phyloP scores from a whole-genome alignment of 1,139 yeast genomes.

The Meyerozyma smithsonii region DNA sequence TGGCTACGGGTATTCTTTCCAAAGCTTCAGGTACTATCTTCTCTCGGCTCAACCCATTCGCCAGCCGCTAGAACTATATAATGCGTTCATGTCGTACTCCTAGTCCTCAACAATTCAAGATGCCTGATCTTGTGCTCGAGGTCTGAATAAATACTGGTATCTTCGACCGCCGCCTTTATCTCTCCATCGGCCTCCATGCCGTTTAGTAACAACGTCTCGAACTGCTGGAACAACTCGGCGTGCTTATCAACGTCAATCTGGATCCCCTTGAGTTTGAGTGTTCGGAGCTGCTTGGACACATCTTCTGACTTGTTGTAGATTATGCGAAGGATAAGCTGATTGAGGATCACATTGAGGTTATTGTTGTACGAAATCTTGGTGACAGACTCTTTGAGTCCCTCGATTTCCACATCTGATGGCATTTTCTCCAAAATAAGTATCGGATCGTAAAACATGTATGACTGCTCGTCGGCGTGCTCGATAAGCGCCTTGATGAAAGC shows the following conservation, averaged over 20 bases:
- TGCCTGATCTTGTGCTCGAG: slow-evolving; percentile 1
- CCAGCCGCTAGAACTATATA: slow-evolving; percentile 3
- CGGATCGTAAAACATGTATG: slow-evolving; percentile 55
- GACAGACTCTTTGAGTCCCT: slow-evolving; percentile 60
- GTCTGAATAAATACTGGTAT: not conserved
- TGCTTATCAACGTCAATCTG: slow-evolving; percentile 27
- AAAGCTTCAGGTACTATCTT: slow-evolving; percentile 45
- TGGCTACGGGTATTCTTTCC: slow-evolving; percentile 48
- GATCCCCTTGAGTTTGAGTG: slow-evolving; percentile 39
- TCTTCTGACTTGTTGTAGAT: slow-evolving; percentile 55
- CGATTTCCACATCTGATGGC: slow-evolving; percentile 57
- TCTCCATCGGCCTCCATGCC: not conserved
- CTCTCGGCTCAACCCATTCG: slow-evolving; percentile 48
- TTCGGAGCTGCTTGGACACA: slow-evolving; percentile 33
- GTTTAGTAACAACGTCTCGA: slow-evolving; percentile 21
- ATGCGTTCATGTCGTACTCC: not conserved
- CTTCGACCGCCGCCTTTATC: not conserved
- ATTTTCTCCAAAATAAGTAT: slow-evolving; percentile 61
- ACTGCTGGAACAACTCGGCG: slow-evolving; percentile 14
- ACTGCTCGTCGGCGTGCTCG: slow-evolving; percentile 59
- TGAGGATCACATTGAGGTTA: slow-evolving; percentile 54
- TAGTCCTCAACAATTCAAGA: not conserved
- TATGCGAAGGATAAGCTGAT: slow-evolving; percentile 56
- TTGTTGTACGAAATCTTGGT: slow-evolving; percentile 62
- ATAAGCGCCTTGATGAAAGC: slow-evolving; percentile 69